Base-by-base conservation (phyloP, 768 basidiomycete species). In the Russula sp. region DNA sequence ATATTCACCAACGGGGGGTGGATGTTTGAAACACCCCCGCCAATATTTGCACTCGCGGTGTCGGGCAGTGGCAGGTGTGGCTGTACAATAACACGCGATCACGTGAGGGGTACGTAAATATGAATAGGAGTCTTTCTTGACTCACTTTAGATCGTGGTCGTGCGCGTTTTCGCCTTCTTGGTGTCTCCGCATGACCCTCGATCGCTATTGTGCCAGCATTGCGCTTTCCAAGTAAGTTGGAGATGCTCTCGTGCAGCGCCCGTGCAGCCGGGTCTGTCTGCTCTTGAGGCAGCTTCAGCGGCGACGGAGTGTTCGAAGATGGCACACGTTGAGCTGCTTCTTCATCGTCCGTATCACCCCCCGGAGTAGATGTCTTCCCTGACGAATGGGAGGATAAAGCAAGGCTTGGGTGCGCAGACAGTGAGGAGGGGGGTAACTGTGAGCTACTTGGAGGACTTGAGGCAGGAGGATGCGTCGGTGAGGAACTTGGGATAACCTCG, bases 181-280 rank as follows among this genome's bases (percentile, higher is more conserved):
- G 66, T 2, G 65, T 66, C 14, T 65, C 69, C 18, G 49, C 46
- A 22, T 59, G 49, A 13, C 62, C 61, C 36, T 49, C 71, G 8
- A 69, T 69, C 50, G 71, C 72, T 3, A 76, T 75, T 0, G 79
- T 74, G 11, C 79, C 63, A 28, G 57, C 59, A 44, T 26, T 78
- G 10, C 89, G 80, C 72, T 92, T 92, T 10, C 89, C 89, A 18
- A 92, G 76, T 61, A 90, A 73, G 24, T 83, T 81, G 6, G 84
- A 83, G 55, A 91, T 83, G 64, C 83, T 87, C 67, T 89, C 86
- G 66, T 88, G 83, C 24, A 90, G 75, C 20, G 82, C 86, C 69
- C 78, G 81, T n/a, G 84, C 28, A 79, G 79, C 55, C 7, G 48
- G 59, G 28, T 80, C 78, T 54, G 77, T 75, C 53, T 79, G 77